phyloP scores from a whole-genome alignment of 139 green algal genomes.

The Bryopsis sp. region DNA sequence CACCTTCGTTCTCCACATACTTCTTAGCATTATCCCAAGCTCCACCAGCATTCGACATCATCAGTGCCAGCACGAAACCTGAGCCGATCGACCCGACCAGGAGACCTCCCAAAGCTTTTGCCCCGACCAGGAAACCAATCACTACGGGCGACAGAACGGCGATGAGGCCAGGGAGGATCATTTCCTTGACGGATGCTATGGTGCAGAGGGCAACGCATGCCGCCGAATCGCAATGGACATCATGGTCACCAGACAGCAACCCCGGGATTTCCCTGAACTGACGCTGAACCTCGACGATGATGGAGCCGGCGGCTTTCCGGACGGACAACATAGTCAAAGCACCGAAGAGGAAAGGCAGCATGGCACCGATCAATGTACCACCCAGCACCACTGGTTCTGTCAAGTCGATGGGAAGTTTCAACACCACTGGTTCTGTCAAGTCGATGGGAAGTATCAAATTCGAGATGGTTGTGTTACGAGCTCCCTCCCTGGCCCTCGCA shows the following conservation, averaged over 20 bases:
- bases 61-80: constrained; percentile 76
- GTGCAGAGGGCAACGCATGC: constrained; percentile 68
- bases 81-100: constrained; percentile 63
- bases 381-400: constrained; percentile 17
- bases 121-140: constrained; percentile 52
- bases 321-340: constrained; percentile 19
- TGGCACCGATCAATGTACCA: constrained; percentile 15
- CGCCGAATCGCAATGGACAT: constrained; percentile 9
- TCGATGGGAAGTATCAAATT: background rate
- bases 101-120: constrained; percentile 50
- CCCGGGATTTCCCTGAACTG: constrained; percentile 17
- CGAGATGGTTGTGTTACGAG: background rate
- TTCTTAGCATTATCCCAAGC: constrained; percentile 99
- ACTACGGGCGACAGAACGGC: constrained; percentile 71
- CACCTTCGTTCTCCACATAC: constrained; percentile 73
- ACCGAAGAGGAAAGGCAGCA: constrained; percentile 17
- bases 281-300: constrained; percentile 17
- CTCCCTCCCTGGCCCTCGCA: background rate
- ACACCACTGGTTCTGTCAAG: background rate
- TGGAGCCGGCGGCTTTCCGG: constrained; percentile 16
- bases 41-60: constrained; percentile 74
- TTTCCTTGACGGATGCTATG: constrained; percentile 65
- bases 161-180: constrained; percentile 64
- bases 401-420: constrained; percentile 14
- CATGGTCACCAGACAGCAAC: background rate